These are phyloP conservation scores for Detonula confervacea DNA, from an alignment of 352 stramenopile genomes.

Conservation along the genomic window DNA sequence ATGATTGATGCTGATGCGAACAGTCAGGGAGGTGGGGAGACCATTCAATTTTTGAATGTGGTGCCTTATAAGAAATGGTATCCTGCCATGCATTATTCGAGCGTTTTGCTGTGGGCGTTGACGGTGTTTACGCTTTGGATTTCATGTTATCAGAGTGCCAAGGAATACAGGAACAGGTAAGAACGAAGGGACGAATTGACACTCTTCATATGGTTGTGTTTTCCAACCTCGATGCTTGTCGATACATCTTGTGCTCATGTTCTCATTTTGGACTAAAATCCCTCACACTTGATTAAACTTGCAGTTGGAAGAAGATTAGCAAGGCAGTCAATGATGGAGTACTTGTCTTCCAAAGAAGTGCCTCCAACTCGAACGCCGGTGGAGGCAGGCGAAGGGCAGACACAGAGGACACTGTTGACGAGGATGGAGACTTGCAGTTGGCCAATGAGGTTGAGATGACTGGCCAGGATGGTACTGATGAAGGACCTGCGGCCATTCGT, in stretches of 20 bases:
- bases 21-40: conserved; percentile 4
- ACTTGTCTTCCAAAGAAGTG: conserved; percentile 32
- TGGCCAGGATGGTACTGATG: neutral
- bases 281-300: neutral
- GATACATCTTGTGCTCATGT: neutral
- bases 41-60: conserved; percentile 32
- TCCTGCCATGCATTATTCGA: conserved; percentile 41
- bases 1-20: conserved; percentile 18
- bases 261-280: neutral
- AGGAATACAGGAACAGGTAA: conserved; percentile 47
- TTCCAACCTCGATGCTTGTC: too few species aligned
- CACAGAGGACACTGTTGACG: conserved; percentile 49
- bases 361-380: neutral
- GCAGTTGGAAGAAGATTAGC: conserved; percentile 52
- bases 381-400: conserved; percentile 28
- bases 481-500: neutral
- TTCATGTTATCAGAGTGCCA: conserved; percentile 17
- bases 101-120: conserved; percentile 44
- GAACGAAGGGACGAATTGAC: neutral
- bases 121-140: conserved; percentile 41
- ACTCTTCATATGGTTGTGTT: neutral
- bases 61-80: conserved; percentile 43
- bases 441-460: conserved; percentile 36
- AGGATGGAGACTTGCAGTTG: conserved; percentile 36
- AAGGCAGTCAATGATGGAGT: conserved; percentile 42